These are phyloP conservation scores for Zymoseptoria brevis DNA, from an alignment of 2,329 filamentous ascomycete species.

Conservation along the genomic window DNA sequence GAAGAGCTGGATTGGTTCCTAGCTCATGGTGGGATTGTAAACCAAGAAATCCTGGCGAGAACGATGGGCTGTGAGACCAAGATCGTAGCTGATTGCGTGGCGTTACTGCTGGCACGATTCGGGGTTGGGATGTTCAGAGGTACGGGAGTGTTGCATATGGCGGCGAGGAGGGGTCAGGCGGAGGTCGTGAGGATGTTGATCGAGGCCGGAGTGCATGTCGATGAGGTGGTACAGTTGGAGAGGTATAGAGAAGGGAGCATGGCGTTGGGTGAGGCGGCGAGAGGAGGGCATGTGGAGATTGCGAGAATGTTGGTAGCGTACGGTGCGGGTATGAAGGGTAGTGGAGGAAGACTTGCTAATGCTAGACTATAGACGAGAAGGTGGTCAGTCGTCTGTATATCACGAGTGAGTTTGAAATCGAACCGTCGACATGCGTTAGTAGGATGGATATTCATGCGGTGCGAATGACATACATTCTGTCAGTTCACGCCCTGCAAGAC, in stretches of 20 bases:
- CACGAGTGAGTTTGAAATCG: too few relatives aligned
- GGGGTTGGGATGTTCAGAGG: conserved; percentile 7
- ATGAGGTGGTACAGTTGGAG: conserved; percentile 5
- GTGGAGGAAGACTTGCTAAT: background rate
- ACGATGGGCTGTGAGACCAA: conserved; percentile 5
- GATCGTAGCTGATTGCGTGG: conserved; percentile 8
- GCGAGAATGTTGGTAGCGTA: background rate
- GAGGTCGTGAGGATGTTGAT: conserved; percentile 9
- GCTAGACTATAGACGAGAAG: background rate
- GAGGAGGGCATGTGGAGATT: background rate
- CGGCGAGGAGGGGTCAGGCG: conserved; percentile 9
- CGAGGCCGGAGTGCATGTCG: conserved; percentile 7
- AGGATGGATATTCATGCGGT: too few relatives aligned
- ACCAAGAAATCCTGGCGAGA: conserved; percentile 4
- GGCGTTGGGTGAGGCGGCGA: background rate
- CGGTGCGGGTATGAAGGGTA: background rate
- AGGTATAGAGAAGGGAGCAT: background rate
- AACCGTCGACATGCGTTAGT: too few relatives aligned
- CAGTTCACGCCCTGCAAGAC: too few relatives aligned
- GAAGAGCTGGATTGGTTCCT: conserved; percentile 14
- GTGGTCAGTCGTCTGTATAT: too few relatives aligned
- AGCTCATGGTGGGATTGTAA: conserved; percentile 7
- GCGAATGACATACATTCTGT: too few relatives aligned
- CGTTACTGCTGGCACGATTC: conserved; percentile 3
- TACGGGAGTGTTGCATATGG: conserved; percentile 11